Conservation (phyloP, 345 rosid genomes). For the Eucalyptus cloeziana region DNA sequence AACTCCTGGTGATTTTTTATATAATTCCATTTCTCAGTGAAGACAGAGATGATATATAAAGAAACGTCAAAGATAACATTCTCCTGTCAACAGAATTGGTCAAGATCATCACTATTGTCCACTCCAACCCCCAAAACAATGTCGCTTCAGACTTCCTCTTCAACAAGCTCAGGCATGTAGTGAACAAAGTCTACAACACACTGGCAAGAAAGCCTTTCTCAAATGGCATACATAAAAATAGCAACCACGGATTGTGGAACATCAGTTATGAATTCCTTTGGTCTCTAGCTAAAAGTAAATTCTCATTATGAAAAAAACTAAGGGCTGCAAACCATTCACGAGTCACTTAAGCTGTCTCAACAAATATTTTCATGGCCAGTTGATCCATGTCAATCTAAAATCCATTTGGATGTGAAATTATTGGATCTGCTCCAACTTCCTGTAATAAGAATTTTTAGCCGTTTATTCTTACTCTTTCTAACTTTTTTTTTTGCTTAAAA, state of each 20-base stretch:
- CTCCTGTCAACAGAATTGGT: accelerated
- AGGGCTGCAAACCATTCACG: neutral
- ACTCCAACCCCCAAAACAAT: accelerated
- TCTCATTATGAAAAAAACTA: accelerated
- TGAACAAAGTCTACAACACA: neutral
- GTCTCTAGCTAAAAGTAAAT: neutral
- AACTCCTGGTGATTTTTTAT: neutral
- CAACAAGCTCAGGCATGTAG: accelerated
- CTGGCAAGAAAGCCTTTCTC: neutral
- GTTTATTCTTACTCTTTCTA: neutral
- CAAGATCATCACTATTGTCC: accelerated
- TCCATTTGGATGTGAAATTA: accelerated
- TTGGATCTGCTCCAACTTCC: accelerated
- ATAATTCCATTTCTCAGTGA: accelerated
- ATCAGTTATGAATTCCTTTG: neutral
- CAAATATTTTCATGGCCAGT: neutral
- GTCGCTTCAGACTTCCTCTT: accelerated
- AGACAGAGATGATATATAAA: neutral
- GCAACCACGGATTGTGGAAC: neutral
- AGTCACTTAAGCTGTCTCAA: neutral
- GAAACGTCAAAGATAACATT: neutral
- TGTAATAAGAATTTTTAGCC: neutral
- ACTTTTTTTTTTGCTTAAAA: accelerated
- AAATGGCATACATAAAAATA: neutral
- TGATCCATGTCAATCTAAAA: neutral